These are phyloP conservation scores for Elymus sibiricus DNA, from an alignment of 176 grass and related monocot species.

Conservation along the genomic window DNA sequence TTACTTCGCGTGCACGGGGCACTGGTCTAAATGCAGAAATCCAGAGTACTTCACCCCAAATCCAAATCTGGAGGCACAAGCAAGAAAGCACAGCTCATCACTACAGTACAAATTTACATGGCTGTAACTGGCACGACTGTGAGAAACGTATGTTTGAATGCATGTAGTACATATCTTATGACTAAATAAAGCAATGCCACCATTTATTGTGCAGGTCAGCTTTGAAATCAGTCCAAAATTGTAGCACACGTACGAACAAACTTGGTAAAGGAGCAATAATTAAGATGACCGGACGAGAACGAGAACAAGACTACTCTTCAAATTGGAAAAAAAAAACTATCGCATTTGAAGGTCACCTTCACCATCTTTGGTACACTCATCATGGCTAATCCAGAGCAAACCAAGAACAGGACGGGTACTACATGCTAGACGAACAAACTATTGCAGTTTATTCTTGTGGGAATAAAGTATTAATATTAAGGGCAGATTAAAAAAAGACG, in stretches of 20 bases:
- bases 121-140: not conserved
- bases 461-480: not conserved
- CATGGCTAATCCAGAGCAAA: not conserved
- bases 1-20: not conserved
- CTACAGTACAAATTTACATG: not conserved
- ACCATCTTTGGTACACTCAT: not conserved
- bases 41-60: slow-evolving; percentile 58
- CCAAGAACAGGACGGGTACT: not conserved
- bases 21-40: slow-evolving; percentile 46
- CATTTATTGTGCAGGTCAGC: not conserved
- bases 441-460: not conserved
- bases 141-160: not conserved
- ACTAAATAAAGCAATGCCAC: not conserved
- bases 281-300: not conserved
- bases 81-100: not conserved
- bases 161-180: not conserved
- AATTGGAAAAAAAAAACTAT: not conserved
- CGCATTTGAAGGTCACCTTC: too few relatives aligned
- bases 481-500: not conserved
- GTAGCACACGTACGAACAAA: not conserved
- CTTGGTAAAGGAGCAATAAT: not conserved
- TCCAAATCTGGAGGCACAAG: slow-evolving; percentile 43
- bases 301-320: not conserved
- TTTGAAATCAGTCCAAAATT: not conserved
- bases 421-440: not conserved